A percentile compares a stretch with the other conserved stretches of the same genome.
Evolutionary conservation across 1,284 basidiomycete genomes (phyloP).

Genomic region (Takashimella tepidaria): DNA sequence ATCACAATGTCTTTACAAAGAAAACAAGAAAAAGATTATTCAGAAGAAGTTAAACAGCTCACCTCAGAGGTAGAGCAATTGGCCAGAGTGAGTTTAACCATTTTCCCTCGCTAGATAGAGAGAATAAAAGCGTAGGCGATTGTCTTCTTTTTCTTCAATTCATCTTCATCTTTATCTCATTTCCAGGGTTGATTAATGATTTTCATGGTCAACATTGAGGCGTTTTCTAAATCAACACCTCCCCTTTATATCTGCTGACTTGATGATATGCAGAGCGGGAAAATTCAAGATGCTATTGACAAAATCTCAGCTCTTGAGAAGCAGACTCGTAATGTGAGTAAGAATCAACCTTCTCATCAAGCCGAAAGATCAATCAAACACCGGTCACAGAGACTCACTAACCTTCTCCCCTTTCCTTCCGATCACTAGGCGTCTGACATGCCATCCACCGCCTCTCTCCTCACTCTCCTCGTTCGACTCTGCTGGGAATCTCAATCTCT

Average conservation of each 20-base stretch:
- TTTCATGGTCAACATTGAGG: not conserved
- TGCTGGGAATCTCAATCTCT: constrained; percentile 62
- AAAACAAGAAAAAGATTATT: constrained; percentile 56
- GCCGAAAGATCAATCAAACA: too few species aligned
- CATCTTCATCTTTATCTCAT: constrained; percentile 1
- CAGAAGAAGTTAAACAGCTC: constrained; percentile 51
- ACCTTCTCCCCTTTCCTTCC: too few species aligned
- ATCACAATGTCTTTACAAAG: constrained; percentile 40
- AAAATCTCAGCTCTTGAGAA: constrained; percentile 88
- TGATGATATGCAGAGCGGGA: constrained; percentile 53
- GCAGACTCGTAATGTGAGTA: constrained; percentile 84
- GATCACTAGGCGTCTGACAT: constrained; percentile 95
- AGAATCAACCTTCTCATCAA: too few species aligned
- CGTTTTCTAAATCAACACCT: constrained; percentile 1
- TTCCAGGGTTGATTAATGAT: not conserved
- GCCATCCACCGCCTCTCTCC: constrained; percentile 79
- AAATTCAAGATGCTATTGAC: constrained; percentile 80
- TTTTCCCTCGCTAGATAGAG: too few species aligned
- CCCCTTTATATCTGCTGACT: constrained; percentile 13
- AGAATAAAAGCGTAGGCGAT: too few species aligned
- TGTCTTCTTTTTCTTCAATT: constrained; percentile 4
- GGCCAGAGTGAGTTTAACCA: constrained; percentile 43
- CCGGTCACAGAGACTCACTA: constrained; percentile 17
- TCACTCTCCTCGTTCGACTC: constrained; percentile 65
- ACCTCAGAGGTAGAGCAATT: constrained; percentile 49